Conservation (phyloP, 352 stramenopile species). For the Pythium grandisporangium region DNA sequence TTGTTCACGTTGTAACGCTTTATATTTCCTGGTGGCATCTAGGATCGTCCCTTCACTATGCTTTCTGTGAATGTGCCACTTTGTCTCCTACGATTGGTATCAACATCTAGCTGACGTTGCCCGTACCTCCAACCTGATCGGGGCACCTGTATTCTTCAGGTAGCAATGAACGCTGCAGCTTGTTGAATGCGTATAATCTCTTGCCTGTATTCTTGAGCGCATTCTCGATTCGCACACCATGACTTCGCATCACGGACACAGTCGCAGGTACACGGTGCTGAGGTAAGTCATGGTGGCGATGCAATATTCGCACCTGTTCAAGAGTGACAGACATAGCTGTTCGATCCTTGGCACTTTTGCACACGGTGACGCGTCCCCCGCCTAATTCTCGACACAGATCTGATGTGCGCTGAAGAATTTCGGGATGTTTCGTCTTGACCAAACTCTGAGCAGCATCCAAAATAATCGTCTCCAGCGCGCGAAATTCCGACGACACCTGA, state of each 20-base stretch:
- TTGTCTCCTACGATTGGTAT: neutral
- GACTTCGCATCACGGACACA: slow-evolving; percentile 80
- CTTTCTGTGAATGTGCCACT: too few species aligned
- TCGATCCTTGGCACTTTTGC: slow-evolving; percentile 96
- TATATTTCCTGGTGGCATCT: too few species aligned
- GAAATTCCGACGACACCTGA: slow-evolving; percentile 59
- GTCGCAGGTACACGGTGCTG: slow-evolving; percentile 64
- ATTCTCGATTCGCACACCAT: slow-evolving; percentile 85
- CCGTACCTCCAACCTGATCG: slow-evolving; percentile 71
- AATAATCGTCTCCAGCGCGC: slow-evolving; percentile 48
- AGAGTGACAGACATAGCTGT: slow-evolving; percentile 97
- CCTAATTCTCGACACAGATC: slow-evolving; percentile 82
- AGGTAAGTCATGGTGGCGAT: slow-evolving; percentile 75
- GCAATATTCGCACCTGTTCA: slow-evolving; percentile 88
- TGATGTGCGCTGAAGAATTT: slow-evolving; percentile 76
- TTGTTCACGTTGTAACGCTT: too few species aligned
- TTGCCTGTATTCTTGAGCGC: slow-evolving; percentile 87
- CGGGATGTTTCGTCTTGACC: slow-evolving; percentile 80
- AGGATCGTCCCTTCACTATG: too few species aligned
- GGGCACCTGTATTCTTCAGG: slow-evolving; percentile 83
- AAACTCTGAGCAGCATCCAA: slow-evolving; percentile 74
- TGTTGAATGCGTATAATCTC: slow-evolving; percentile 85
- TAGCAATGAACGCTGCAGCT: slow-evolving; percentile 78
- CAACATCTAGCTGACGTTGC: slow-evolving; percentile 69
- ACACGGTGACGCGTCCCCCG: slow-evolving; percentile 91